A percentile compares a stretch with the other conserved stretches of the same genome.
phyloP scores from a whole-genome alignment of 768 basidiomycete genomes.

The Boletus speciosus region DNA sequence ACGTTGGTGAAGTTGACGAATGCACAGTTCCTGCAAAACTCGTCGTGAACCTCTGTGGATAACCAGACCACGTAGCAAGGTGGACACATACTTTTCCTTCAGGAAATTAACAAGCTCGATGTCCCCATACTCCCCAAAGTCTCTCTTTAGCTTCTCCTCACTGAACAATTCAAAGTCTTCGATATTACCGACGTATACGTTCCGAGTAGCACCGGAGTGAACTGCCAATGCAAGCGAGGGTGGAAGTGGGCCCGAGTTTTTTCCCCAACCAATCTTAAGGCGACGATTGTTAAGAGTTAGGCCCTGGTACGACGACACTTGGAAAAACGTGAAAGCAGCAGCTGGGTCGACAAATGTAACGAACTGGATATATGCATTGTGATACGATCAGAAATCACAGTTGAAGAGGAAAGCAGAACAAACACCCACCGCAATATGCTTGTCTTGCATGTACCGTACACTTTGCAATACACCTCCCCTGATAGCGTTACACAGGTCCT shows the following conservation, averaged over 20 bases:
- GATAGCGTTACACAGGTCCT: conserved; percentile 95
- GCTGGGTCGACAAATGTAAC: conserved; percentile 95
- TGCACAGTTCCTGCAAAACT: conserved; percentile 72
- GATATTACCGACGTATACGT: conserved; percentile 94
- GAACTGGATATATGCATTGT: conserved; percentile 49
- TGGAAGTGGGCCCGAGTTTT: conserved; percentile 84
- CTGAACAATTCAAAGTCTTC: conserved; percentile 92
- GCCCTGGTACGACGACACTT: conserved; percentile 86
- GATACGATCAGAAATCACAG: conserved; percentile 4
- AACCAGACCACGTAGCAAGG: conserved; percentile 19
- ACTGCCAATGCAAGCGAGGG: conserved; percentile 85
- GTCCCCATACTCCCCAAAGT: conserved; percentile 95
- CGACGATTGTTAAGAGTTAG: conserved; percentile 90
- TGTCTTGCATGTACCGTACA: conserved; percentile 93
- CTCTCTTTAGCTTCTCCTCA: conserved; percentile 85
- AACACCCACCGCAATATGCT: conserved; percentile 85
- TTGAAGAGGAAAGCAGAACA: not conserved
- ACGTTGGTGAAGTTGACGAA: conserved; percentile 97
- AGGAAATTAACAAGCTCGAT: conserved; percentile 96
- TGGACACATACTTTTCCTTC: conserved; percentile 77
- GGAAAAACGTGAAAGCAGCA: conserved; percentile 91
- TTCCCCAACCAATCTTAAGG: conserved; percentile 98
- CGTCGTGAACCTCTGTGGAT: not conserved
- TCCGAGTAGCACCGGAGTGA: conserved; percentile 89
- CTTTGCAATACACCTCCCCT: conserved; percentile 96